A percentile compares a stretch with the other conserved stretches of the same genome.
These are phyloP conservation scores for Mycena epipterygia DNA, from an alignment of 768 basidiomycete species.

Conservation along the genomic window DNA sequence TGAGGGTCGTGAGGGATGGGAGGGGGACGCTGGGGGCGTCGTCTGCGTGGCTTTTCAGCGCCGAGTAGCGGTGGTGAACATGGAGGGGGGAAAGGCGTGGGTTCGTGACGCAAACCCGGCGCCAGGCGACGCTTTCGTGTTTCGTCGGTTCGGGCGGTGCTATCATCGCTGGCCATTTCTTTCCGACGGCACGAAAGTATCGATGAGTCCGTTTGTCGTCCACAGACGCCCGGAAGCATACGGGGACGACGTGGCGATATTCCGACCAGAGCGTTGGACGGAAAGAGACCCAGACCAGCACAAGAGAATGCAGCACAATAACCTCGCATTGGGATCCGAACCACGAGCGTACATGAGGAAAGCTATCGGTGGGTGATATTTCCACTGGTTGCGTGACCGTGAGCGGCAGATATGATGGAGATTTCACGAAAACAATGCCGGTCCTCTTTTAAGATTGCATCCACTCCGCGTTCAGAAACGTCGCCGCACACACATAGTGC, in stretches of 20 bases:
- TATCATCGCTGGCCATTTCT: slow-evolving; percentile 1
- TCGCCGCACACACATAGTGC: slow-evolving; percentile 2
- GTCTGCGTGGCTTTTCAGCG: too few species aligned
- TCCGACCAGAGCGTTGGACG: slow-evolving; percentile 26
- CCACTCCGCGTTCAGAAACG: slow-evolving; percentile 19
- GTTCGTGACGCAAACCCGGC: too few species aligned
- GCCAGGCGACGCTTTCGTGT: slow-evolving; percentile 20
- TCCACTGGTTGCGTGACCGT: neutral
- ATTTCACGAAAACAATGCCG: slow-evolving; percentile 17
- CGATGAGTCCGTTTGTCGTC: slow-evolving; percentile 28
- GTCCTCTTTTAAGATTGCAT: slow-evolving; percentile 11
- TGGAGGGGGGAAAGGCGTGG: too few species aligned
- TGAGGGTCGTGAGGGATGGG: too few species aligned
- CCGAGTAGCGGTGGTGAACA: too few species aligned
- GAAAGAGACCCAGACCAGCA: slow-evolving; percentile 18
- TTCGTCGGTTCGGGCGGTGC: neutral
- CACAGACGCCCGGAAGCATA: slow-evolving; percentile 16
- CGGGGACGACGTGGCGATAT: slow-evolving; percentile 15
- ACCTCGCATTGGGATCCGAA: slow-evolving; percentile 23
- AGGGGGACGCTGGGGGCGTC: too few species aligned
- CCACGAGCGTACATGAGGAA: slow-evolving; percentile 22
- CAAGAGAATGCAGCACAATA: slow-evolving; percentile 20
- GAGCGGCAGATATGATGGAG: slow-evolving; percentile 18
- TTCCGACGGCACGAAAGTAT: slow-evolving; percentile 22
- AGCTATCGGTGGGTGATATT: slow-evolving; percentile 6